Evolutionary conservation across 2,329 filamentous ascomycete species (phyloP).

Genomic region (Colletotrichum agaves): DNA sequence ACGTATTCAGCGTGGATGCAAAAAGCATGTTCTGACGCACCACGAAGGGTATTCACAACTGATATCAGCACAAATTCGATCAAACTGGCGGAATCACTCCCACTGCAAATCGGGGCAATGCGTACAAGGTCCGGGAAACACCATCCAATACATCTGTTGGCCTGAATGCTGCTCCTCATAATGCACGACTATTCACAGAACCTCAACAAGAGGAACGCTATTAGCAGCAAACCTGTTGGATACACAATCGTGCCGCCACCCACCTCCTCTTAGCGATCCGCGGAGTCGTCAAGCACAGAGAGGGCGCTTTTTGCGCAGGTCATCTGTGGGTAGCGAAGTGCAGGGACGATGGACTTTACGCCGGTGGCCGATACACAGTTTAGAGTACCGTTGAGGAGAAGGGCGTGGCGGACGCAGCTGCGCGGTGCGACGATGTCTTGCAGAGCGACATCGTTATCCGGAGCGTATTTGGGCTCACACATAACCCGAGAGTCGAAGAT

Average conservation of each 20-base stretch:
- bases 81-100: conserved; percentile 59
- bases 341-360: conserved; percentile 11
- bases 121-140: conserved; percentile 54
- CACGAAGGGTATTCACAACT: too few species aligned
- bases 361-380: neutral
- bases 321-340: conserved; percentile 19
- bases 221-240: conserved; percentile 46
- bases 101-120: conserved; percentile 52
- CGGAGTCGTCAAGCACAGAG: neutral
- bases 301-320: conserved; percentile 16
- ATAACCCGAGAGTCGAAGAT: conserved; percentile 65
- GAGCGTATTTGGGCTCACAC: conserved; percentile 66
- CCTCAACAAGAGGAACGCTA: conserved; percentile 43
- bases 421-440: conserved; percentile 58
- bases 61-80: conserved; percentile 66
- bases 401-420: conserved; percentile 2
- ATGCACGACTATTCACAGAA: conserved; percentile 52
- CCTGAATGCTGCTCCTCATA: conserved; percentile 32
- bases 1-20: conserved; percentile 62
- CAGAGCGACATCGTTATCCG: conserved; percentile 68
- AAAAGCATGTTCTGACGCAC: too few species aligned
- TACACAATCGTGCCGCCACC: conserved; percentile 39
- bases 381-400: neutral
- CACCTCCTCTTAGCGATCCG: conserved; percentile 11
- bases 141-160: conserved; percentile 54